Percentiles rank a stretch among this genome's conserved stretches.
phyloP scores from a whole-genome alignment of 2,329 filamentous ascomycete genomes.

The Exophiala sideris region DNA sequence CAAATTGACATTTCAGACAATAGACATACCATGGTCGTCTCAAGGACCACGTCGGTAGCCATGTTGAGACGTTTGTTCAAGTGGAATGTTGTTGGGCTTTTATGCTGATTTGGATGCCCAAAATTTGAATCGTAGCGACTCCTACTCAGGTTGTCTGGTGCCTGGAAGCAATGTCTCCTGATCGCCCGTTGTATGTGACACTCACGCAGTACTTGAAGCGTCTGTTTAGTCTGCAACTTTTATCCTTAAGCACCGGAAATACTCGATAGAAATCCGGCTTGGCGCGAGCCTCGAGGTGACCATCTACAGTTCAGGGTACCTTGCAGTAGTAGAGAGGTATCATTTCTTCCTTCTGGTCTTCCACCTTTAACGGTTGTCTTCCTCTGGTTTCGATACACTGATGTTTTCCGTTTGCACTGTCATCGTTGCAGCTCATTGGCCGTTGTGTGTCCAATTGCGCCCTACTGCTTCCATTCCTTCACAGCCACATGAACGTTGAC shows the following conservation, averaged over 20 bases:
- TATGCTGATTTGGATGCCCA: not conserved
- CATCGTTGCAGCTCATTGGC: not conserved
- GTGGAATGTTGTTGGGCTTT: not conserved
- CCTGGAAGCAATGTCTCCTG: not conserved
- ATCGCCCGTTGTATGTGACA: too few relatives aligned
- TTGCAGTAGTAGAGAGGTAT: not conserved
- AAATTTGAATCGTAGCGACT: too few relatives aligned
- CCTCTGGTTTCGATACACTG: not conserved
- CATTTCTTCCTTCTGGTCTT: too few relatives aligned
- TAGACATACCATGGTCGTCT: conserved; percentile 75
- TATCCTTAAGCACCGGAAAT: too few relatives aligned
- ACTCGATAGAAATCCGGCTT: too few relatives aligned
- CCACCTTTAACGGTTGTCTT: too few relatives aligned
- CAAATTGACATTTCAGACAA: not conserved
- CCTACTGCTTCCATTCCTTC: conserved; percentile 7
- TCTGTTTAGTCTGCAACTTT: too few relatives aligned
- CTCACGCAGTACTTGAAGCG: too few relatives aligned
- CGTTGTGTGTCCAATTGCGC: not conserved
- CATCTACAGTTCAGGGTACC: too few relatives aligned
- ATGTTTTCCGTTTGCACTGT: not conserved
- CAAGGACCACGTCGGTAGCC: conserved; percentile 74
- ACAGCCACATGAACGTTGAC: conserved; percentile 24
- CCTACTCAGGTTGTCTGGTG: not conserved
- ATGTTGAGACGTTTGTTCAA: conserved; percentile 43
- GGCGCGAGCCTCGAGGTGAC: too few relatives aligned